Evolutionary conservation across 2,329 filamentous ascomycete genomes (phyloP).

Genomic region (Alternaria triticina): DNA sequence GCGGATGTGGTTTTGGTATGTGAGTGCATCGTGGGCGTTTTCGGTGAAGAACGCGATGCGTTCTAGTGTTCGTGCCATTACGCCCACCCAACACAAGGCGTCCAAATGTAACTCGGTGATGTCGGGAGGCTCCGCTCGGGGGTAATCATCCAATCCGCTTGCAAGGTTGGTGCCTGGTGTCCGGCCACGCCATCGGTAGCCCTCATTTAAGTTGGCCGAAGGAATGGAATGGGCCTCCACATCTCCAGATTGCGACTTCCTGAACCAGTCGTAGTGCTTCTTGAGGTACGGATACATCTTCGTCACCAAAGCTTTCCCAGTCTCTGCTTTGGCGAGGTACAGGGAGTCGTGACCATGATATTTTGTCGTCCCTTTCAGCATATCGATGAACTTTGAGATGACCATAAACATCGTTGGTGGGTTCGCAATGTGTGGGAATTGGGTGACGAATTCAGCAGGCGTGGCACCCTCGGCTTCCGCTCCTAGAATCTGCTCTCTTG

Average conservation of each 20-base stretch:
- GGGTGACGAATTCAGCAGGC: slow-evolving; percentile 84
- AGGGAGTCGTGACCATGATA: slow-evolving; percentile 64
- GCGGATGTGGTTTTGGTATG: slow-evolving; percentile 71
- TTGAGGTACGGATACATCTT: slow-evolving; percentile 86
- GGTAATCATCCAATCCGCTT: slow-evolving; percentile 93
- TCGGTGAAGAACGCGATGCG: slow-evolving; percentile 77
- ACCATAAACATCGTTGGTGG: slow-evolving; percentile 92
- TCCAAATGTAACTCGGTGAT: slow-evolving; percentile 92
- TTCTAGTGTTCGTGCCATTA: slow-evolving; percentile 82
- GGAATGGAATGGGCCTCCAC: slow-evolving; percentile 35
- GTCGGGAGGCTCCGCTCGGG: slow-evolving; percentile 86
- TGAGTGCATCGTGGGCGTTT: slow-evolving; percentile 72
- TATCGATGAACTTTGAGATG: slow-evolving; percentile 77
- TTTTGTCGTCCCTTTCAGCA: slow-evolving; percentile 37
- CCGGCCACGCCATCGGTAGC: slow-evolving; percentile 89
- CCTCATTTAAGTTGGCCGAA: slow-evolving; percentile 66
- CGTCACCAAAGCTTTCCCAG: slow-evolving; percentile 73
- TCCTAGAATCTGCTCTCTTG: slow-evolving; percentile 90
- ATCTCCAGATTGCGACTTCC: slow-evolving; percentile 84
- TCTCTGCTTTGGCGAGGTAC: slow-evolving; percentile 65
- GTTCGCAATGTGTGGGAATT: slow-evolving; percentile 96
- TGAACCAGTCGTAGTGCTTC: slow-evolving; percentile 92
- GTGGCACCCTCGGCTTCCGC: slow-evolving; percentile 89
- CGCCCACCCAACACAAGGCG: slow-evolving; percentile 92
- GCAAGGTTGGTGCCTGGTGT: slow-evolving; percentile 82